phyloP scores from a whole-genome alignment of 148 eudicot species.

The Heliosperma pusillum region DNA sequence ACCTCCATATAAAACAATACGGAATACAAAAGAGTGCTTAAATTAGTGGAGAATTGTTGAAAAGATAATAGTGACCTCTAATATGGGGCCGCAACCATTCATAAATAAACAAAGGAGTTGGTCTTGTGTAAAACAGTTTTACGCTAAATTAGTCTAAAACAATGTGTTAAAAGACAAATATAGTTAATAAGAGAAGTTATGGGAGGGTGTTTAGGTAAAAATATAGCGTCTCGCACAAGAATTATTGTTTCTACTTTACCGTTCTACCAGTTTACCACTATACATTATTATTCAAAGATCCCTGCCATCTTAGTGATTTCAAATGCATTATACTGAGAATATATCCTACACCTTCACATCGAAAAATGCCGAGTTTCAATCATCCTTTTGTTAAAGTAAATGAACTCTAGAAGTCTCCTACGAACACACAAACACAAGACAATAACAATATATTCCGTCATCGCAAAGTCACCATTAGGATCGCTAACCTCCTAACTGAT shows the following conservation, averaged over 20 bases:
- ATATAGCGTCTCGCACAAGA: no score
- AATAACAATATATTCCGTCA: no score
- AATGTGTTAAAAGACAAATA: no score
- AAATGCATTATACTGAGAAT: constrained; percentile 7
- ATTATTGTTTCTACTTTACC: not conserved
- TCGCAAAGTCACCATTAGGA: no score
- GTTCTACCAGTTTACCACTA: not conserved
- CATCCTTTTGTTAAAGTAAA: no score
- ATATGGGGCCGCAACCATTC: not conserved
- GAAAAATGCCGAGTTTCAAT: not conserved
- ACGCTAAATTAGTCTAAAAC: no score
- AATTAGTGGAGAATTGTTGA: not conserved
- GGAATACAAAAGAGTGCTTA: not conserved
- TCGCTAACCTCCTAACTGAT: no score
- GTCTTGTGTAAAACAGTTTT: no score
- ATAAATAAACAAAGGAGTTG: not conserved
- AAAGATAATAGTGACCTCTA: not conserved
- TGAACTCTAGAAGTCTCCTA: no score
- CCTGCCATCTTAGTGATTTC: constrained; percentile 16
- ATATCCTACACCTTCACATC: constrained; percentile 2
- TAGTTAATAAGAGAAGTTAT: no score
- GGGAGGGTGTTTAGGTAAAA: no score
- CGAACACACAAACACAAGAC: no score
- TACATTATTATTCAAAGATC: constrained; percentile 10
- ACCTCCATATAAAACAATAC: not conserved